These are phyloP conservation scores for Rubia peregrina DNA, from an alignment of 305 asterid genomes.

Conservation along the genomic window DNA sequence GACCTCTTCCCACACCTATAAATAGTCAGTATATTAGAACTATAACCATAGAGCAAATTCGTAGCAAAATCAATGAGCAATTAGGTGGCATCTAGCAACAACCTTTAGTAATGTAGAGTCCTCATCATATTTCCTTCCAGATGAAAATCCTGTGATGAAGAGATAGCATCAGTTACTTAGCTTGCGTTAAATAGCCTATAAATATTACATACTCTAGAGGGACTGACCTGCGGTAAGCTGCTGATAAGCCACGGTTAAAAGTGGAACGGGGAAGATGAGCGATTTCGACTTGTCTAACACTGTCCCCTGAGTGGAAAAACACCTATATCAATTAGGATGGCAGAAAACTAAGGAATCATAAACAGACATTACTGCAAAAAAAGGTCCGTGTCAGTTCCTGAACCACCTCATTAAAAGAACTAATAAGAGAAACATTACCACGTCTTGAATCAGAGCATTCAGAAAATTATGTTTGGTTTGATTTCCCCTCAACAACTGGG, in stretches of 20 bases:
- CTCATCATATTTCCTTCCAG: constrained; percentile 36
- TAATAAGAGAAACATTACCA: constrained; percentile 43
- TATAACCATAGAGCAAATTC: constrained; percentile 16
- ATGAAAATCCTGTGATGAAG: constrained; percentile 49
- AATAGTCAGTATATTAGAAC: constrained; percentile 16
- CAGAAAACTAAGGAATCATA: constrained; percentile 3
- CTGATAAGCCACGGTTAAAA: constrained; percentile 77
- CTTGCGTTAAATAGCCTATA: constrained; percentile 4
- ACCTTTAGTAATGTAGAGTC: constrained; percentile 59
- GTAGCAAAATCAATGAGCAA: constrained; percentile 5
- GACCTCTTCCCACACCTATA: constrained; percentile 80
- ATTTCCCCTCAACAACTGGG: constrained; percentile 49
- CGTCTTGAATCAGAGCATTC: constrained; percentile 45
- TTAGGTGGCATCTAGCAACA: constrained; percentile 19
- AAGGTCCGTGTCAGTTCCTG: neutral
- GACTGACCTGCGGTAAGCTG: constrained; percentile 78
- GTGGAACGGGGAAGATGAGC: constrained; percentile 66
- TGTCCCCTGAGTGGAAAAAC: constrained; percentile 43
- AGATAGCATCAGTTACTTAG: constrained; percentile 11
- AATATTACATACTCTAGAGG: neutral
- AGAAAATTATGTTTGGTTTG: constrained; percentile 49
- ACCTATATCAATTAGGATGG: constrained; percentile 21
- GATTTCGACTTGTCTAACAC: constrained; percentile 70
- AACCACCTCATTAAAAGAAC: neutral
- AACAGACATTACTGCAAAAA: neutral